Percentiles rank a stretch among this genome's conserved stretches.
Evolutionary conservation across 345 rosid genomes (phyloP).

Genomic region (Lepidium sativum): DNA sequence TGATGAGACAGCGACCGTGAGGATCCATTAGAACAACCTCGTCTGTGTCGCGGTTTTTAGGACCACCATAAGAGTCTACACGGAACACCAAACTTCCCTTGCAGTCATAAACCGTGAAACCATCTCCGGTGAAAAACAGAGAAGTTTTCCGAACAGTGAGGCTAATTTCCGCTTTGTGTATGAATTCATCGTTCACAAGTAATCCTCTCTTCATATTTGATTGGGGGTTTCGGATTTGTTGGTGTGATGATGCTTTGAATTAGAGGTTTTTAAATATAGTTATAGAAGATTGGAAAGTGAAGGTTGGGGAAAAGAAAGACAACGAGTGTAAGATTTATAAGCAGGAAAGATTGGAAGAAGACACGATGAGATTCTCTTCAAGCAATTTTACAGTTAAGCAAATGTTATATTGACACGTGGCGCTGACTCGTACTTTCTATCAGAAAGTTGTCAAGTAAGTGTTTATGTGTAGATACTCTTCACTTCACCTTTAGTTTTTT

Average conservation of each 20-base stretch:
- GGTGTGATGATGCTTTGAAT: neutral
- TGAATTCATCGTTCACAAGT: conserved; percentile 45
- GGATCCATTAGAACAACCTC: conserved; percentile 90
- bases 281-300: neutral
- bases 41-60: conserved; percentile 49
- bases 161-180: conserved; percentile 43
- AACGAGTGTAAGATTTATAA: conserved; percentile 24
- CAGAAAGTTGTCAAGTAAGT: neutral
- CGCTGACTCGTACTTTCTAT: too few relatives aligned
- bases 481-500: neutral
- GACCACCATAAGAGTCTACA: conserved; percentile 91
- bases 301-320: conserved; percentile 16
- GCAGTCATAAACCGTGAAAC: conserved; percentile 72
- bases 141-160: conserved; percentile 79
- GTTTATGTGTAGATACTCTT: neutral
- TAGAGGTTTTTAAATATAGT: neutral
- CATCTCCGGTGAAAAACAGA: conserved; percentile 82
- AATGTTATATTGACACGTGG: conserved; percentile 6
- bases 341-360: neutral
- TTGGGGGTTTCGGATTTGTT: too few relatives aligned
- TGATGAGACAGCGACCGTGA: conserved; percentile 76
- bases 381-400: conserved; percentile 4
- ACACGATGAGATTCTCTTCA: neutral
- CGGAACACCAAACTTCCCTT: conserved; percentile 64
- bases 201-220: conserved; percentile 26